Conservation (phyloP, 2,329 filamentous ascomycete species). For the Cladosporium sp. region DNA sequence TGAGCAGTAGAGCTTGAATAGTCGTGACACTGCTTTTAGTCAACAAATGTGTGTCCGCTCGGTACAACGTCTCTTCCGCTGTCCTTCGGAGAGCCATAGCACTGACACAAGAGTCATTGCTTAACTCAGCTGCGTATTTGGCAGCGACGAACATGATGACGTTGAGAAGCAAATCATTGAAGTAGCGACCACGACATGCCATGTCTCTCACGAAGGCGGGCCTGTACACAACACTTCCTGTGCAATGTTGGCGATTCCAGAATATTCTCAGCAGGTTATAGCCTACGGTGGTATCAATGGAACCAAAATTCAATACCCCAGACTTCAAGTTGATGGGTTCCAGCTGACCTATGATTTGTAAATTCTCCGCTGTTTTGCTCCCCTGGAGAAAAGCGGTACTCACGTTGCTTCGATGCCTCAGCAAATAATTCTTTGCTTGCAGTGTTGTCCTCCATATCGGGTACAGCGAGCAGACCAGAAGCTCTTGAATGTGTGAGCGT, state of each 20-base stretch:
- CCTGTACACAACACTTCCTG: conserved; percentile 52
- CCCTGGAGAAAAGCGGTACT: neutral
- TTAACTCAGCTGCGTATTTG: neutral
- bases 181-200: conserved; percentile 57
- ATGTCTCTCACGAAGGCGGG: conserved; percentile 43
- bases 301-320: neutral
- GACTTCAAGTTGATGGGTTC: neutral
- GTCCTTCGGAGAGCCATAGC: neutral
- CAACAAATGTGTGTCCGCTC: conserved; percentile 36
- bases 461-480: neutral
- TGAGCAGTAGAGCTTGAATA: conserved; percentile 54
- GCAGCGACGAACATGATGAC: conserved; percentile 45
- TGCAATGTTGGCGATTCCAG: conserved; percentile 56
- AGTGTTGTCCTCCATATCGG: neutral
- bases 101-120: neutral
- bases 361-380: no score
- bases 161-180: conserved; percentile 57
- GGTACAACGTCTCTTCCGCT: neutral
- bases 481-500: neutral
- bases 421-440: neutral
- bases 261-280: neutral
- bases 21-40: conserved; percentile 56
- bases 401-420: neutral
- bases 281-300: neutral
- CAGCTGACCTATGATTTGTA: neutral